Evolutionary conservation across 2,329 filamentous ascomycete species (phyloP), one percentile per base, ranked within the genome.

Genomic region (Aspergillus quadrilineatus): DNA sequence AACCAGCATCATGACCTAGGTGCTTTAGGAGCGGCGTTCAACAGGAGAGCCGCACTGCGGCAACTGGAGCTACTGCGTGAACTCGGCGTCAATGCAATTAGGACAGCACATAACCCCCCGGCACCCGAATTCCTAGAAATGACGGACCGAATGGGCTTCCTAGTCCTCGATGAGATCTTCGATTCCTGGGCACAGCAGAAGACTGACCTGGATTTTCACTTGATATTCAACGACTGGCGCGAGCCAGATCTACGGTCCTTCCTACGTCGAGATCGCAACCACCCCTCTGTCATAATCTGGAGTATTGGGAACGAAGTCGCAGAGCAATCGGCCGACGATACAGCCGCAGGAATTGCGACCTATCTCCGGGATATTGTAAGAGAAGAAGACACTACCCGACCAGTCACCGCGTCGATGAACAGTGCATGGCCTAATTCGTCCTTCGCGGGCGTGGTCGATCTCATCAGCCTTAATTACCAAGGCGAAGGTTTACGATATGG

Each of bases 401-500:
- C 36, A 15, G 8, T 22, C 9, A 50, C 32, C 1, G 15, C 34
- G 0, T 50, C 32, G 12, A 26, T 50, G 34, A 46, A 46, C 36
- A 8, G 17, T 26, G 17, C 26, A 4, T 2, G 5, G 15, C 42
- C 47, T 6, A 51, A 17, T 26, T 26, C 9, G 4, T 30, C 29
- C 22, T 17, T 37, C 5, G n/a, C 47, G 1, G 12, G n/a, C 0
- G 10, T 9, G 2, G 12, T 30, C 2, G 54, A 52, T 22, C 15
- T 47, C 26, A 51, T 56, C 32, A 36, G n/a, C 36, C 54, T 56
- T 6, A 56, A 56, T 29, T 56, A 56, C 42, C 54, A 56, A 29
- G 54, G 54, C n/a, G 54, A 56, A 32, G 54, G 54, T 1, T 14
- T 32, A 3, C 42, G 47, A 5, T 51, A 46, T 17, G 51, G 51